These are phyloP conservation scores for Calonectria multiphialidica DNA, from an alignment of 2,329 filamentous ascomycete genomes.

Conservation along the genomic window DNA sequence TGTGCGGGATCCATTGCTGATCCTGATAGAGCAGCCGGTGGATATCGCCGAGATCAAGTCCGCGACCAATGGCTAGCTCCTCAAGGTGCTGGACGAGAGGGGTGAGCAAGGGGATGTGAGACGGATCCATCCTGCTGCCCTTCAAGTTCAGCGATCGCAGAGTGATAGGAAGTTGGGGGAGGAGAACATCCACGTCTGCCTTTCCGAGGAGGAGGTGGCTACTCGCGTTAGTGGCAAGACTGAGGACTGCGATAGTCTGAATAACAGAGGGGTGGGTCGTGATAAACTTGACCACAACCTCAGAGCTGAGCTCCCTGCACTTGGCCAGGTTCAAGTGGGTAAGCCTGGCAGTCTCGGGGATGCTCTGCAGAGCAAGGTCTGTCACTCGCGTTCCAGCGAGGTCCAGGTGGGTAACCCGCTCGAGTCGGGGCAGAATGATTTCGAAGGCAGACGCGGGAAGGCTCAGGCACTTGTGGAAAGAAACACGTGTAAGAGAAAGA, in stretches of 20 bases:
- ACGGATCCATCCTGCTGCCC: conserved; percentile 76
- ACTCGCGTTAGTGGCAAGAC: conserved; percentile 78
- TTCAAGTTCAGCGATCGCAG: conserved; percentile 82
- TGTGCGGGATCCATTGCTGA: conserved; percentile 61
- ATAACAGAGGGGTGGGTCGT: conserved; percentile 77
- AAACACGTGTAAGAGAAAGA: conserved; percentile 75
- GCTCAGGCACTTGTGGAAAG: conserved; percentile 83
- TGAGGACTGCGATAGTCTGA: conserved; percentile 76
- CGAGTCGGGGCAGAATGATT: conserved; percentile 76
- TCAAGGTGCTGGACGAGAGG: conserved; percentile 78
- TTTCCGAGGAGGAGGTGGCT: conserved; percentile 79
- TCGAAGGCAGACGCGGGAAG: conserved; percentile 77
- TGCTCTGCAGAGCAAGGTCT: conserved; percentile 75
- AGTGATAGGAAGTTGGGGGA: conserved; percentile 74
- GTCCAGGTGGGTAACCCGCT: conserved; percentile 80
- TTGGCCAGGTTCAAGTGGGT: conserved; percentile 85
- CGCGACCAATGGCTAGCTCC: conserved; percentile 79
- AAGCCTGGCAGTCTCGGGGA: conserved; percentile 77
- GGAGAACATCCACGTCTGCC: conserved; percentile 72
- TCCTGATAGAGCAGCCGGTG: conserved; percentile 72
- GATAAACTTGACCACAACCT: conserved; percentile 77
- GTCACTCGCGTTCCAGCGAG: conserved; percentile 84
- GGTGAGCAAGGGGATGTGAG: conserved; percentile 73
- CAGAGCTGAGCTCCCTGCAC: conserved; percentile 77
- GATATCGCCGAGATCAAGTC: conserved; percentile 74